These are phyloP conservation scores for Chalara sp. DNA, from an alignment of 2,329 filamentous ascomycete species.

Conservation along the genomic window DNA sequence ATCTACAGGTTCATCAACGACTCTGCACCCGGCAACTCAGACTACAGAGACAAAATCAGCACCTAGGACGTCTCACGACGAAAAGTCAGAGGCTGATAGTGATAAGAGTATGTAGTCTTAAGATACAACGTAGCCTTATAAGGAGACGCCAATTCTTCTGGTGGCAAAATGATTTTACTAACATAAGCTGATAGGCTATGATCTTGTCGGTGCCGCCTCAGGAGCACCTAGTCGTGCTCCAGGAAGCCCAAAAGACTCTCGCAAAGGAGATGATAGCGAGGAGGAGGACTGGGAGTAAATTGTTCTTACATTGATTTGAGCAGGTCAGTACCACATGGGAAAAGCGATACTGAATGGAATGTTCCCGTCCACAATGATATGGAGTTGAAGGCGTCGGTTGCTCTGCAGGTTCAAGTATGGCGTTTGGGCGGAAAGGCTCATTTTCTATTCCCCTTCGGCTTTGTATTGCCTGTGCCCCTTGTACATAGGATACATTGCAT, in stretches of 20 bases:
- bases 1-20: slow-evolving; percentile 52
- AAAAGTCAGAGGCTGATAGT: slow-evolving; percentile 85
- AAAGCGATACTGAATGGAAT: no score
- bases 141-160: no score
- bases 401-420: slow-evolving; percentile 1
- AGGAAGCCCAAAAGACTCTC: slow-evolving; percentile 52
- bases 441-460: slow-evolving; percentile 1
- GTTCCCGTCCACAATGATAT: no score
- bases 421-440: slow-evolving; percentile 10
- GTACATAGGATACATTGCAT: slow-evolving; percentile 9
- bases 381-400: no score
- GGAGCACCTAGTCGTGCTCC: slow-evolving; percentile 74
- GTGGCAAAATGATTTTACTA: neutral
- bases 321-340: no score
- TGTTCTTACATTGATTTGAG: neutral
- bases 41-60: slow-evolving; percentile 41
- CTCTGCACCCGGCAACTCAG: slow-evolving; percentile 45
- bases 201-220: slow-evolving; percentile 75
- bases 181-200: slow-evolving; percentile 52
- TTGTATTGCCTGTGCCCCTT: slow-evolving; percentile 2
- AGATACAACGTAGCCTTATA: no score
- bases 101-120: slow-evolving; percentile 53
- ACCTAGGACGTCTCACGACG: slow-evolving; percentile 73
- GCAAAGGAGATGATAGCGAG: slow-evolving; percentile 56
- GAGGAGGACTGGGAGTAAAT: slow-evolving; percentile 70